phyloP scores from a whole-genome alignment of 2,329 filamentous ascomycete species.

The Penicillium janthinellum region DNA sequence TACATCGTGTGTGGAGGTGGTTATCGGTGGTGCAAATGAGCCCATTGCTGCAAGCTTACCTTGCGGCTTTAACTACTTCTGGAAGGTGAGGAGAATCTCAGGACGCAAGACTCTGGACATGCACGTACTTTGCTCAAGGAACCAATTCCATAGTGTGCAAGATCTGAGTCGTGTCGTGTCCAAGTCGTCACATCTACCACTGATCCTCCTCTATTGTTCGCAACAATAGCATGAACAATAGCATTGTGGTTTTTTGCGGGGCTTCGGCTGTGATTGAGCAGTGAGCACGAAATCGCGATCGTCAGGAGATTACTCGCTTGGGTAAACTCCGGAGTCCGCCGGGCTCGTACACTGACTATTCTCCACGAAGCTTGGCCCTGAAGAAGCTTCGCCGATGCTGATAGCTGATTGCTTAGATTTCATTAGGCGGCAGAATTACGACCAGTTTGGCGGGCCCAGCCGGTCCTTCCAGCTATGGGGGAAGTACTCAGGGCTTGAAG shows the following conservation, averaged over 20 bases:
- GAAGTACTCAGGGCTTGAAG: not conserved
- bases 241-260: not conserved
- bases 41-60: not conserved
- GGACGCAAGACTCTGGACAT: too few relatives aligned
- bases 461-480: not conserved
- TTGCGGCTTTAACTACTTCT: not conserved
- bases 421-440: not conserved
- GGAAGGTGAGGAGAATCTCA: not conserved
- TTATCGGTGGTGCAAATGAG: conserved; percentile 10
- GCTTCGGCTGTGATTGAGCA: not conserved
- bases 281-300: not conserved
- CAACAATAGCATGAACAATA: not conserved
- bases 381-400: conserved; percentile 9
- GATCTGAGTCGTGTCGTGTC: too few relatives aligned
- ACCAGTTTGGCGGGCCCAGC: not conserved
- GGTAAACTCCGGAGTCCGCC: conserved; percentile 12
- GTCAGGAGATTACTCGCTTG: conserved; percentile 5
- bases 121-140: too few relatives aligned
- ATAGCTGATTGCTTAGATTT: not conserved
- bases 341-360: not conserved
- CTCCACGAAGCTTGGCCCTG: conserved; percentile 13
- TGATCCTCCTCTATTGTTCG: too few relatives aligned
- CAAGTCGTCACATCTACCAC: not conserved
- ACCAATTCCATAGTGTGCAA: not conserved
- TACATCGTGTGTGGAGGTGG: conserved; percentile 12